These are phyloP conservation scores for Rhizoclosmatium globosum DNA, from an alignment of 192 early-diverging fungal species.

Conservation along the genomic window DNA sequence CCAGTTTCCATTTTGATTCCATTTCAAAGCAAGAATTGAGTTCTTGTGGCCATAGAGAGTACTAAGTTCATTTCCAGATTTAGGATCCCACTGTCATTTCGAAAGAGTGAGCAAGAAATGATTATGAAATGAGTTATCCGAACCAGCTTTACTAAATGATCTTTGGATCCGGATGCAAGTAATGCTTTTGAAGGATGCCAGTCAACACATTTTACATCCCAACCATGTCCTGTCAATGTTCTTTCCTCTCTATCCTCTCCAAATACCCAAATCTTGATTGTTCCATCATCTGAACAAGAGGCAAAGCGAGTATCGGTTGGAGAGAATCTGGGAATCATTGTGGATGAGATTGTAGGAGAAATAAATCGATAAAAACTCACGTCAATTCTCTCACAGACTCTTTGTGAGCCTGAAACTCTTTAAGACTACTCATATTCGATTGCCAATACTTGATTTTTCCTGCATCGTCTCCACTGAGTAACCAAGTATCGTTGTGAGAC, in stretches of 20 bases:
- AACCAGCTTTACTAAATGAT: constrained; percentile 88
- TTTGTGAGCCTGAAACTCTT: constrained; percentile 87
- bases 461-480: constrained; percentile 90
- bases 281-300: constrained; percentile 90
- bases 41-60: constrained; percentile 96
- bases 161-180: constrained; percentile 93
- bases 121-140: background rate
- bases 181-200: constrained; percentile 97
- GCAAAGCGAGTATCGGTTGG: constrained; percentile 95
- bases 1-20: constrained; percentile 99
- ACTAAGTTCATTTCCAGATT: constrained; percentile 82
- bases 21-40: constrained; percentile 85
- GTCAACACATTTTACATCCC: constrained; percentile 96
- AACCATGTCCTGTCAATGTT: constrained; percentile 87
- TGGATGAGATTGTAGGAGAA: background rate
- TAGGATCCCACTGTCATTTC: constrained; percentile 85
- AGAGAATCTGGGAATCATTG: constrained; percentile 70
- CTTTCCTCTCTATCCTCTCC: constrained; percentile 82
- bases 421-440: constrained; percentile 93
- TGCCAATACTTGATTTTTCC: constrained; percentile 99
- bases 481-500: constrained; percentile 95
- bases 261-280: constrained; percentile 98
- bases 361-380: constrained; percentile 43
- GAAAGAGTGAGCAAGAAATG: background rate
- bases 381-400: constrained; percentile 89